Base-by-base conservation (phyloP, 495 filamentous ascomycete species). In the Filosporella fistucella region DNA sequence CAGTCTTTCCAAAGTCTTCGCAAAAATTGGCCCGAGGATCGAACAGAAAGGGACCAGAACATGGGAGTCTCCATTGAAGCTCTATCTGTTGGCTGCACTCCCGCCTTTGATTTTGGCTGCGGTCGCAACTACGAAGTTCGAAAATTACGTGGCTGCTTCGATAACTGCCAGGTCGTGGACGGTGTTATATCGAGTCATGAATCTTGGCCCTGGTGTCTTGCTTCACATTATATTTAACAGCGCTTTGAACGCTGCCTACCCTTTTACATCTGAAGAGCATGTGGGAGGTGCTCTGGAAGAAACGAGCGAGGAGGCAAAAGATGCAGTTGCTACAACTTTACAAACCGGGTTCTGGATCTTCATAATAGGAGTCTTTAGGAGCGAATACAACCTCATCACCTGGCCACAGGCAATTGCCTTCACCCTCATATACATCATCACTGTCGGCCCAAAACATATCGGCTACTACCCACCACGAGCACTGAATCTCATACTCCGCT, bases 381-480 rank as follows among this genome's bases (percentile, higher is more conserved):
- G 17, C 16, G 49, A 52, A 16, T n/a, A 34, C 8, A 53, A 22
- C 13, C 24, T 57, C 26, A 17, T 57, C 21, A 45, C 49, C 29
- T 57, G 54, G 54, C 11, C 50, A 7, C 54, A 57, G 39, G 41
- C 43, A 28, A 14, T 49, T 17, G 25, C 48, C 21, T 57, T 52
- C 13, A 39, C 36, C 2, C 11, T 53, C 13, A 32, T 57, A 11
- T 57, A 57, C 35, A 30, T 49, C 29, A 35, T 47, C 40, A 34
- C 39, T 37, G 45, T 47, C 20, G 54, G 54, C 7, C 44, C 49
- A 20, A 50, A 41, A 28, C 49, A 52, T 35, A 53, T 57, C 20
- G 54, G 54, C 9, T 57, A 52, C 39, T 57, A 52, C 29, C 54
- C 54, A 13, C 54, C 49, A 17, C 18, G 54, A 40, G 7, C 47